A percentile compares a stretch with the other conserved stretches of the same genome.
These are phyloP conservation scores for Lodderomyces elongisporus DNA, from an alignment of 1,139 yeast species.

Conservation along the genomic window DNA sequence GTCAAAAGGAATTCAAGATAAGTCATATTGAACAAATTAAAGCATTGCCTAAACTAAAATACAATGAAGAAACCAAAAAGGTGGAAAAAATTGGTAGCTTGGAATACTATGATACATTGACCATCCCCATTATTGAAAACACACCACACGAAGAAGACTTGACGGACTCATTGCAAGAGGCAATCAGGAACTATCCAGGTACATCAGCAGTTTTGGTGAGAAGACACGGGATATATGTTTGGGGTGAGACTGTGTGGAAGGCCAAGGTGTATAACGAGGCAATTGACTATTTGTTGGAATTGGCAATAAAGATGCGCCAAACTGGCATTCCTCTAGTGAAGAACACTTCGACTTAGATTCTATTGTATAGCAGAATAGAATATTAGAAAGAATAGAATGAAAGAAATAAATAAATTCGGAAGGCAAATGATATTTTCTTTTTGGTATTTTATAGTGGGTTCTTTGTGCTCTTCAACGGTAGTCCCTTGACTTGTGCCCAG, in stretches of 20 bases:
- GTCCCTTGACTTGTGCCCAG: slow-evolving; percentile 50
- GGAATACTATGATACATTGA: slow-evolving; percentile 68
- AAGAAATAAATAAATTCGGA: neutral
- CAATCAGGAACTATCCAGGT: slow-evolving; percentile 64
- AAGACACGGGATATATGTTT: slow-evolving; percentile 90
- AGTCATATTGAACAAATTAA: slow-evolving; percentile 87
- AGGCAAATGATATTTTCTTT: neutral
- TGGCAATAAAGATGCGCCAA: slow-evolving; percentile 76
- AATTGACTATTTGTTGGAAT: slow-evolving; percentile 78
- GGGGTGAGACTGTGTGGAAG: slow-evolving; percentile 93
- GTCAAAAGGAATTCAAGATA: slow-evolving; percentile 62
- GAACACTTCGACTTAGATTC: no score
- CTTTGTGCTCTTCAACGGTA: slow-evolving; percentile 35
- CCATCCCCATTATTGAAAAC: slow-evolving; percentile 86
- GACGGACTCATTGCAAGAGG: slow-evolving; percentile 59
- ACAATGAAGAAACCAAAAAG: slow-evolving; percentile 34
- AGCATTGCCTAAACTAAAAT: slow-evolving; percentile 61
- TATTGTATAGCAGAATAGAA: no score
- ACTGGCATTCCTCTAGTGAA: slow-evolving; percentile 50
- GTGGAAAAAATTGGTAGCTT: slow-evolving; percentile 61
- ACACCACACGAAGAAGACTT: slow-evolving; percentile 85
- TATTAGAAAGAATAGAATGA: neutral
- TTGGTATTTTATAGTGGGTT: slow-evolving; percentile 25
- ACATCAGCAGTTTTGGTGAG: slow-evolving; percentile 85
- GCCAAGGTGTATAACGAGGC: slow-evolving; percentile 93